Evolutionary conservation across 495 filamentous ascomycete genomes (phyloP), one percentile per base, ranked within the genome.

Genomic region (Podospora pseudocomata): DNA sequence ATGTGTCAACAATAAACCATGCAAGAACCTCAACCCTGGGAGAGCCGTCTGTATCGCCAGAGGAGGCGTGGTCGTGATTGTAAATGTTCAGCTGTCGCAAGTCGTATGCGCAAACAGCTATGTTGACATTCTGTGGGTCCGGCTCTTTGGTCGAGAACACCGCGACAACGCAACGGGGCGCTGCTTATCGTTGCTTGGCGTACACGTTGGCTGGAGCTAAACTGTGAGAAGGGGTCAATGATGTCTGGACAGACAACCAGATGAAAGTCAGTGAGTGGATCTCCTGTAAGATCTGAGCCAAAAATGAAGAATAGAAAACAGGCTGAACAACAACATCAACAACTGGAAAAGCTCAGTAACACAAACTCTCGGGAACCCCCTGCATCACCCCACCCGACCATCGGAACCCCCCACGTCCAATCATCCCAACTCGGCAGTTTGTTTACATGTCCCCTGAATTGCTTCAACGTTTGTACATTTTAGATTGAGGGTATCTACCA

Each of bases 401-500:
- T 58, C 23, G 55, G 23, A 58, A 26, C 55, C 55, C n/a, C n/a
- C n/a, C n/a, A 19, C 55, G 55, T 58, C 55, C 39, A 49, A 49
- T 49, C 39, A 49, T 49, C n/a, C 55, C 55, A 26, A 58, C 55
- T 58, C 23, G 55, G 55, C 55, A 26, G 55, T 49, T 58, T 58
- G 55, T 58, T 58, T 58, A 58, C 55, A 20, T 58, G 13, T 49
- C 30, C 34, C 49, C 49, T 65, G 49, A 65, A 56, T 30, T 28
- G 4, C 9, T 53, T 54, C 34, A 13, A 32, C 27, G 13, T 11
- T 49, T 49, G 13, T 49, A 49, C 39, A 49, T 16, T 49, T 49
- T 49, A 49, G 39, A 49, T 65, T 16, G 20, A 65, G 67, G 57
- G 62, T 60, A 65, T 71, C 62, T 59, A 67, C 66, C 59, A 58